These are phyloP conservation scores for Ambrosiella xylebori DNA, from an alignment of 2,329 filamentous ascomycete species.

Conservation along the genomic window DNA sequence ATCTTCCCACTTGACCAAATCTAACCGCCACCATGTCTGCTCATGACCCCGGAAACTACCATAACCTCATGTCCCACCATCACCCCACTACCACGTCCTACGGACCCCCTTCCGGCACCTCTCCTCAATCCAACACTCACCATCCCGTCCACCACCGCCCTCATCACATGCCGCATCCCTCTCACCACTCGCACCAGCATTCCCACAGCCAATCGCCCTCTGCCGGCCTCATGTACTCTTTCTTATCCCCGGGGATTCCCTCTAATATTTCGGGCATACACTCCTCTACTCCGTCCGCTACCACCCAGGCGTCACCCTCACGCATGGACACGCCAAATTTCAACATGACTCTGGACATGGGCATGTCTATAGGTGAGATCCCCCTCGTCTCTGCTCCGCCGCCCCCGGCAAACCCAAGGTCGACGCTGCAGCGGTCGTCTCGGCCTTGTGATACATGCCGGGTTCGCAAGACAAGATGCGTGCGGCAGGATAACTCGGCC, in stretches of 20 bases:
- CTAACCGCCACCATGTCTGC: neutral
- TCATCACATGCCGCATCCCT: neutral
- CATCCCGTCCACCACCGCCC: neutral
- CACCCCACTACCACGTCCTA: neutral
- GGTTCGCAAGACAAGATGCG: constrained; percentile 47
- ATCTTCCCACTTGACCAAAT: neutral
- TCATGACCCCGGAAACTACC: constrained; percentile 3
- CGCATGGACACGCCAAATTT: neutral
- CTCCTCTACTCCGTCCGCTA: neutral
- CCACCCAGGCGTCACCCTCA: neutral
- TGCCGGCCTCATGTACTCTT: constrained; percentile 8
- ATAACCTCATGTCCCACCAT: constrained; percentile 8
- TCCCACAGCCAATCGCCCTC: neutral
- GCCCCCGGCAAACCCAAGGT: neutral
- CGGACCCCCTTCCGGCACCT: neutral
- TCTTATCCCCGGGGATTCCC: constrained; percentile 2
- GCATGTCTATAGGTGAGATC: constrained; percentile 3
- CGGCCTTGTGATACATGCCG: constrained; percentile 49
- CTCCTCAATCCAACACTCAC: neutral
- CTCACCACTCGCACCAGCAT: neutral
- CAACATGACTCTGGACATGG: constrained; percentile 5
- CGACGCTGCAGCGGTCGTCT: constrained; percentile 8
- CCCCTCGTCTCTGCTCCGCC: constrained; percentile 1
- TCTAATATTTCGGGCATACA: constrained; percentile 1
- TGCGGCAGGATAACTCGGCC: constrained; percentile 39